phyloP scores from a whole-genome alignment of 192 early-diverging fungal species.

The Entrophospora sp. region DNA sequence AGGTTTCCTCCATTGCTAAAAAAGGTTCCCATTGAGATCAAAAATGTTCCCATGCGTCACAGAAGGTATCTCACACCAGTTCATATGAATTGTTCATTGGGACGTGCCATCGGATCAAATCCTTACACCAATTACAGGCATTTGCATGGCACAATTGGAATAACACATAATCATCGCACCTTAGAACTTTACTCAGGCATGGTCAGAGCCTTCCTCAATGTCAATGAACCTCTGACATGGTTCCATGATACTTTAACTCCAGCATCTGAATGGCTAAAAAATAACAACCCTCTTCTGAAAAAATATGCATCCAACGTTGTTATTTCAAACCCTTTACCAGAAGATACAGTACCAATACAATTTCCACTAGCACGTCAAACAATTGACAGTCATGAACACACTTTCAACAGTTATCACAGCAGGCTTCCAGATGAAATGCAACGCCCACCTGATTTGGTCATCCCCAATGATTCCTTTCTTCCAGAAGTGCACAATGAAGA shows the following conservation, averaged over 20 bases:
- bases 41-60: not conserved
- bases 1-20: not conserved
- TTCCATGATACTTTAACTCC: not conserved
- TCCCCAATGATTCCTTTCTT: not conserved
- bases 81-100: not conserved
- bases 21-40: not conserved
- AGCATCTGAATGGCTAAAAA: not conserved
- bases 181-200: not conserved
- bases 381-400: not conserved
- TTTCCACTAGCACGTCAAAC: not conserved
- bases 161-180: not conserved
- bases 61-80: constrained; percentile 1
- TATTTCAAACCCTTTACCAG: not conserved
- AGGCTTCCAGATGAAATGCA: not conserved
- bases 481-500: constrained; percentile 7
- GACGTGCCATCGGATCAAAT: not conserved
- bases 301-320: not conserved
- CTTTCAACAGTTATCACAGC: not conserved
- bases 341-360: not conserved
- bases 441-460: not conserved
- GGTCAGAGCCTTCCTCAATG: not conserved
- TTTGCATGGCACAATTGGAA: not conserved
- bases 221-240: not conserved
- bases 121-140: not conserved
- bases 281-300: not conserved